phyloP scores from a whole-genome alignment of 164 flowering plant species.

The Chloranthus sessilifolius region DNA sequence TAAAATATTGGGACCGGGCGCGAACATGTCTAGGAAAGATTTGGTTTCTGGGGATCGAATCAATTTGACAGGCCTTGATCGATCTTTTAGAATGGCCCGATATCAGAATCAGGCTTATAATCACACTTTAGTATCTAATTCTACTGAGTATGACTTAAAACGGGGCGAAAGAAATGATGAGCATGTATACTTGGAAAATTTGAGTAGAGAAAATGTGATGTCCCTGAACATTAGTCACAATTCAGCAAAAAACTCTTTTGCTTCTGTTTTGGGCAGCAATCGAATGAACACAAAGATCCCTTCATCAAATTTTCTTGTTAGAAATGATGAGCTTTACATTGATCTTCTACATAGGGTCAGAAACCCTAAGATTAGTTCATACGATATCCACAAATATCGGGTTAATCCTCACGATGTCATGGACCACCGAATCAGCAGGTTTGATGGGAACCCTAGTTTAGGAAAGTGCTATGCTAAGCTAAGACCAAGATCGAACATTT shows the following conservation, averaged over 20 bases:
- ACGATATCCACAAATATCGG: constrained; percentile 12
- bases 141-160: too few species aligned
- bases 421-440: constrained; percentile 1
- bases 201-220: constrained; percentile 18
- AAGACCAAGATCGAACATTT: constrained; percentile 15
- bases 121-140: too few species aligned
- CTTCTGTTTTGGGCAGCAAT: constrained; percentile 3
- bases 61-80: not conserved
- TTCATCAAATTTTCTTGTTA: not conserved
- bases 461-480: constrained; percentile 18
- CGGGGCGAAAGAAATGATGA: constrained; percentile 4
- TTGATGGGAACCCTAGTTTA: constrained; percentile 9
- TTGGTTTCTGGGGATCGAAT: constrained; percentile 8
- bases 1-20: too few species aligned
- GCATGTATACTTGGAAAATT: not conserved
- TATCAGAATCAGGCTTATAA: not conserved
- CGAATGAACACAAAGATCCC: constrained; percentile 5
- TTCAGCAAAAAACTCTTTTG: not conserved
- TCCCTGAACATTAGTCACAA: constrained; percentile 7
- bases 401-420: constrained; percentile 6
- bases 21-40: too few species aligned
- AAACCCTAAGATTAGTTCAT: constrained; percentile 9
- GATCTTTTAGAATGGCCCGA: not conserved
- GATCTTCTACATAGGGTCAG: constrained; percentile 7
- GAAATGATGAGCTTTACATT: constrained; percentile 1